These are phyloP conservation scores for Dioscorea zingiberensis DNA, from an alignment of 106 monocot species.

Conservation along the genomic window DNA sequence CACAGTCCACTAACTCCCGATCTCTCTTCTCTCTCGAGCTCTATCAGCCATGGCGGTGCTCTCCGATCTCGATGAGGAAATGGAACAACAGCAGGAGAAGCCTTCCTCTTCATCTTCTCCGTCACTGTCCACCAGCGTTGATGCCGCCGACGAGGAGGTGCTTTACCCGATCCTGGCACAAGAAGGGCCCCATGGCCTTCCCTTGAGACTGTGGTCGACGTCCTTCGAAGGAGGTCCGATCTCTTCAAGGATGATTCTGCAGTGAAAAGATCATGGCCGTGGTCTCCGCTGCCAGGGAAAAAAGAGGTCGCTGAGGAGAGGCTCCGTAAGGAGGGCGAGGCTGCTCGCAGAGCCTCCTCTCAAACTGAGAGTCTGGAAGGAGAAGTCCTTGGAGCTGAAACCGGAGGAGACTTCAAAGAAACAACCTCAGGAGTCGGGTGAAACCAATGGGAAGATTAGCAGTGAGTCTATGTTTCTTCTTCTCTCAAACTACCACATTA, in stretches of 20 bases:
- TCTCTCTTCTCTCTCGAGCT: background rate
- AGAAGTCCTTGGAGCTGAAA: background rate
- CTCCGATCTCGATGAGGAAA: slow-evolving; percentile 24
- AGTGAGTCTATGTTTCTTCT: background rate
- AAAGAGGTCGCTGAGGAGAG: slow-evolving; percentile 13
- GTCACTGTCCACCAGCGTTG: background rate
- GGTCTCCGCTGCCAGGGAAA: slow-evolving; percentile 19
- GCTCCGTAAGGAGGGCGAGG: background rate
- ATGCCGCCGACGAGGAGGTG: slow-evolving; percentile 7
- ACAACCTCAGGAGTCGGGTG: background rate
- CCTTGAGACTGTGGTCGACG: slow-evolving; percentile 23
- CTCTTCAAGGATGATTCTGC: slow-evolving; percentile 25
- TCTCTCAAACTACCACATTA: background rate
- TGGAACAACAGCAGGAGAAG: slow-evolving; percentile 5
- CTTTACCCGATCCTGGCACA: slow-evolving; percentile 8
- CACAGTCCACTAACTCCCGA: background rate
- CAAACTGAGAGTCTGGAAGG: background rate
- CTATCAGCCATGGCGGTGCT: slow-evolving; percentile 39
- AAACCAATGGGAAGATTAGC: background rate
- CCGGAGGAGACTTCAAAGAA: slow-evolving; percentile 2
- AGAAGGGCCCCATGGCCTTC: slow-evolving; percentile 20
- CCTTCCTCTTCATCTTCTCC: background rate
- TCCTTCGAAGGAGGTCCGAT: slow-evolving; percentile 29
- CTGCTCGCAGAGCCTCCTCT: background rate
- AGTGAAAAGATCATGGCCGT: slow-evolving; percentile 18